Evolutionary conservation across 2,329 filamentous ascomycete species (phyloP), one percentile per base, ranked within the genome.

Genomic region (Keithomyces neogunnii): DNA sequence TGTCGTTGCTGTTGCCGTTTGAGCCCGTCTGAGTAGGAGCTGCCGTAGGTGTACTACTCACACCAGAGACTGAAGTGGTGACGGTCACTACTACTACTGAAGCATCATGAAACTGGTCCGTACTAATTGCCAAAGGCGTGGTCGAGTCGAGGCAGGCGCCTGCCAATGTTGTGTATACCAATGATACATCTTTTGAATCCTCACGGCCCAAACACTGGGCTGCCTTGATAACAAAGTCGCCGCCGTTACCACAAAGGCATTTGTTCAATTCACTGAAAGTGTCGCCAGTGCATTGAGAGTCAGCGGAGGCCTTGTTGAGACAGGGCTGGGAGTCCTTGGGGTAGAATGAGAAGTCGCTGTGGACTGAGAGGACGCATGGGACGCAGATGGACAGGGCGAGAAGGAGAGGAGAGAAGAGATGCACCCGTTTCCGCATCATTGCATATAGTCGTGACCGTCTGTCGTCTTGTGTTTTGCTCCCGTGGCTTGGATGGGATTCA

Each of bases 161-260:
- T 35, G 33, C 10, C 10, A 10, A 35, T 35, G 33, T 35, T 53
- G n/a, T 58, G 56, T 75, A 80, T 13, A 75, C 73, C 13, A 59
- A 51, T 11, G 62, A 54, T 5, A 78, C 56, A 44, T 78, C 72
- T 28, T 28, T 56, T 0, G 62, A 58, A 19, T 57, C 59, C 3
- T 59, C 35, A 13, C 58, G 52, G 6, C 70, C 74, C 10, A 81
- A 59, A 55, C 77, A 81, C 10, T 55, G 56, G 3, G 76, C 77
- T 2, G 73, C 59, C 35, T 68, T 67, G 26, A 69, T 72, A 53
- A 80, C 64, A 60, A 80, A 81, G 55, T 71, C 65, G 50, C 72
- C 72, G 33, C 67, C 63, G 51, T 80, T 77, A 54, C 62, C 60
- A 59, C 77, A 81, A 2, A 80, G 66, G 49, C 77, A 81, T 2